Percentiles rank a stretch among this genome's conserved stretches.
Conservation (phyloP, 176 grass and related monocot genomes). For the Aegilops tauschii region DNA sequence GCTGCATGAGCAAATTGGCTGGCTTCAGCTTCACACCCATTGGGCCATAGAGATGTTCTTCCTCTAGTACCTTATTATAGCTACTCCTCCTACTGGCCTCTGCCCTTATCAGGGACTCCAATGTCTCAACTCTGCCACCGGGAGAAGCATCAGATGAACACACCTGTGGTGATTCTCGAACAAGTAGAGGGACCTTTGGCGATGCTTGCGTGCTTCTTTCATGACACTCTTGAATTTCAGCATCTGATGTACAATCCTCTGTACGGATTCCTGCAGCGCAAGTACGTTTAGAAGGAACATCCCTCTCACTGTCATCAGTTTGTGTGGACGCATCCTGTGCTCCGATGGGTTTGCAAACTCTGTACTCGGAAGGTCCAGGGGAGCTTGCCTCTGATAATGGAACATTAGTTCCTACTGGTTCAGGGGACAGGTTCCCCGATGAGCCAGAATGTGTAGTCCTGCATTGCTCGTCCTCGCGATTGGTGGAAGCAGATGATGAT, state of each 20-base stretch:
- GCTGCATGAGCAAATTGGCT: constrained; percentile 84
- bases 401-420: constrained; percentile 18
- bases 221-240: constrained; percentile 41
- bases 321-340: constrained; percentile 88
- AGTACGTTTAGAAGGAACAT: constrained; percentile 6
- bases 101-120: constrained; percentile 88
- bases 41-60: constrained; percentile 56
- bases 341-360: constrained; percentile 52
- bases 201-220: neutral
- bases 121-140: constrained; percentile 62
- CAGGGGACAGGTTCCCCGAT: constrained; percentile 51
- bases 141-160: constrained; percentile 52
- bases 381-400: constrained; percentile 60
- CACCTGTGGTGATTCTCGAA: constrained; percentile 46
- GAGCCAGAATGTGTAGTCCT: constrained; percentile 38
- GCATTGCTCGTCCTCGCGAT: constrained; percentile 37
- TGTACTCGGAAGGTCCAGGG: constrained; percentile 50
- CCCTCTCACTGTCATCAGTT: constrained; percentile 60
- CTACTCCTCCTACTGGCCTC: constrained; percentile 71
- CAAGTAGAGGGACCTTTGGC: constrained; percentile 26
- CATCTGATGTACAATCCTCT: constrained; percentile 30
- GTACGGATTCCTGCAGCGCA: constrained; percentile 13
- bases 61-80: constrained; percentile 60
- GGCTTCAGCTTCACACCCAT: constrained; percentile 60
- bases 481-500: constrained; percentile 36